A percentile compares a stretch with the other conserved stretches of the same genome.
Evolutionary conservation across 2,329 filamentous ascomycete genomes (phyloP).

Genomic region (Coleophoma eucalyptorum): DNA sequence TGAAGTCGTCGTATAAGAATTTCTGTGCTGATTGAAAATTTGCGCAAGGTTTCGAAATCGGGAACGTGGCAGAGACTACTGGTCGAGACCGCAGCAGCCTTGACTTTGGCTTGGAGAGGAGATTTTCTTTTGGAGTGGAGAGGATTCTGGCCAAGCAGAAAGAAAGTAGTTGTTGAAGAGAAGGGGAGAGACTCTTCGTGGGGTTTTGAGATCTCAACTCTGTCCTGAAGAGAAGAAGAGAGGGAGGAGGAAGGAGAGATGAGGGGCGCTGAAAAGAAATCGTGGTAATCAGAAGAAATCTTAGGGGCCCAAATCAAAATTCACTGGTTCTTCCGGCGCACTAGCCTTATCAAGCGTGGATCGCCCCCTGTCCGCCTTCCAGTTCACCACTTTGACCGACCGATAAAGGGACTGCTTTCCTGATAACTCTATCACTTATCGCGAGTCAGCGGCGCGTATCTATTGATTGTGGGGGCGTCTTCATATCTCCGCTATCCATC

Average conservation of each 20-base stretch:
- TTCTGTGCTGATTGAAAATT: conserved; percentile 8
- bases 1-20: neutral
- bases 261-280: conserved; percentile 5
- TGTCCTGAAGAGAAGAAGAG: conserved; percentile 27
- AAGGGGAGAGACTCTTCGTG: conserved; percentile 7
- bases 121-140: conserved; percentile 17
- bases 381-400: too few relatives aligned
- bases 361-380: too few relatives aligned
- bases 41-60: conserved; percentile 17
- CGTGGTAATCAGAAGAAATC: conserved; percentile 2
- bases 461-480: too few relatives aligned
- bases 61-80: conserved; percentile 18
- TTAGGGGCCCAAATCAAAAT: conserved; percentile 6
- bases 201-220: conserved; percentile 18
- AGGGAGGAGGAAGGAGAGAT: conserved; percentile 6
- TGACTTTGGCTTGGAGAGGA: conserved; percentile 19
- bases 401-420: too few relatives aligned
- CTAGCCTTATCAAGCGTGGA: too few relatives aligned
- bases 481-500: too few relatives aligned
- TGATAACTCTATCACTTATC: too few relatives aligned
- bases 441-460: too few relatives aligned
- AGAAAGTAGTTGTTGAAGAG: neutral
- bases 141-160: conserved; percentile 19
- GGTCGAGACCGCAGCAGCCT: conserved; percentile 1
- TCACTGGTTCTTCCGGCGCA: neutral